Evolutionary conservation across 306 rosid genomes (phyloP).

Genomic region (Prunus persica): Prunus_persica_NCBIv2 NC_034009.1:38331001-38331500

Average conservation of each 20-base stretch:
- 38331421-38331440: no score
- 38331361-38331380: no score
- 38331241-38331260: background rate
- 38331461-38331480: no score
- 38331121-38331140: background rate
- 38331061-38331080: background rate
- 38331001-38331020: background rate
- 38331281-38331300: background rate
- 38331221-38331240: background rate
- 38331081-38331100: background rate
- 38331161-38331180: slow-evolving; percentile 11
- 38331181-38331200: slow-evolving; percentile 14
- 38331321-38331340: no score
- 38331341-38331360: no score
- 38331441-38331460: no score
- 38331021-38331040: background rate
- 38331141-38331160: slow-evolving; percentile 17
- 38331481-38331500: no score
- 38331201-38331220: no score
- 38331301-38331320: background rate
- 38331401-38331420: no score
- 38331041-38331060: background rate
- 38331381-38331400: no score
- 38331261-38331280: background rate
- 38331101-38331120: slow-evolving; percentile 17